Evolutionary conservation across 2,329 filamentous ascomycete species (phyloP).

Genomic region (Trichoderma hamatum): DNA sequence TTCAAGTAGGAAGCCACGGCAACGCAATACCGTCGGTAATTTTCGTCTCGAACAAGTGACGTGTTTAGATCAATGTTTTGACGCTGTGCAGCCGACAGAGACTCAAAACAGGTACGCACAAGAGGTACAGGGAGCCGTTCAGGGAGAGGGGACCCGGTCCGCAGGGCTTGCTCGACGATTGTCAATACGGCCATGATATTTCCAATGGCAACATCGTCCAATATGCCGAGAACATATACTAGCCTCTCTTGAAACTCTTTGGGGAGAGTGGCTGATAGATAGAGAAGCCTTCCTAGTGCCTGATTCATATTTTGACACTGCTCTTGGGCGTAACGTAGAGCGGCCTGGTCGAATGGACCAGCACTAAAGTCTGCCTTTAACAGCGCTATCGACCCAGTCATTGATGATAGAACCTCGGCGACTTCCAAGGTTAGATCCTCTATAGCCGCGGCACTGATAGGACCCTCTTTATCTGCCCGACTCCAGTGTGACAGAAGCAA

Average conservation of each 20-base stretch:
- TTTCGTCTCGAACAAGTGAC: conserved; percentile 43
- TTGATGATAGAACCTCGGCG: conserved; percentile 34
- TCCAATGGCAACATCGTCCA: conserved; percentile 49
- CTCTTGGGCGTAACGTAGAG: conserved; percentile 37
- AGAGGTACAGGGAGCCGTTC: conserved; percentile 53
- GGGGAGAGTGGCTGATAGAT: conserved; percentile 43
- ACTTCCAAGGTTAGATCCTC: conserved; percentile 39
- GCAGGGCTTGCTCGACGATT: conserved; percentile 51
- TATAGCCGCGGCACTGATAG: conserved; percentile 39
- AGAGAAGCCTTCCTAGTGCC: conserved; percentile 38
- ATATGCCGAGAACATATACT: conserved; percentile 42
- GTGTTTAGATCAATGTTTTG: conserved; percentile 37
- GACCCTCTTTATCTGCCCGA: conserved; percentile 34
- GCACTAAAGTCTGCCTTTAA: conserved; percentile 39
- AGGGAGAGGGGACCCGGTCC: conserved; percentile 52
- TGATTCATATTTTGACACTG: conserved; percentile 42
- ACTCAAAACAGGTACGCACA: conserved; percentile 41
- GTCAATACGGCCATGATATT: conserved; percentile 55
- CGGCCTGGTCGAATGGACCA: conserved; percentile 38
- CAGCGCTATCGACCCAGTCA: conserved; percentile 35
- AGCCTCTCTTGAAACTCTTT: conserved; percentile 46
- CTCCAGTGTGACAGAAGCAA: conserved; percentile 51
- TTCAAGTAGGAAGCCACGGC: conserved; percentile 49
- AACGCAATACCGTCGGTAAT: conserved; percentile 51
- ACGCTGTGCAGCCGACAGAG: conserved; percentile 30